Evolutionary conservation across 768 basidiomycete species (phyloP).

Genomic region (Favolaschia claudopus): DNA sequence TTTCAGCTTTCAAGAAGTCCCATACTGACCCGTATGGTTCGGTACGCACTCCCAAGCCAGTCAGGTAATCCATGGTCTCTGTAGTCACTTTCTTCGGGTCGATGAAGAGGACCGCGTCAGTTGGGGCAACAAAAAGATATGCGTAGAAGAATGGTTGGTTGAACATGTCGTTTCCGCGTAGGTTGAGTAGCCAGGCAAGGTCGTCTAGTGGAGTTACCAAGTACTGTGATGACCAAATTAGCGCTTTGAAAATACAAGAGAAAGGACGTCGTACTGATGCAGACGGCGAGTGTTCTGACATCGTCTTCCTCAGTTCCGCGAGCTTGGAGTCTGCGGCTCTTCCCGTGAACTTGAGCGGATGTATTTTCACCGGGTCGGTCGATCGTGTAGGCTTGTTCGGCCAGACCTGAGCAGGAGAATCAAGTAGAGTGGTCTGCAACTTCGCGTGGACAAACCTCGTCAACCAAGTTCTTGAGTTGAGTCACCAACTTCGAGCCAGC

Average conservation of each 20-base stretch:
- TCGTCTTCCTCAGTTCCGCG: slow-evolving; percentile 54
- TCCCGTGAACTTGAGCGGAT: slow-evolving; percentile 55
- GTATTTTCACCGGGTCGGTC: slow-evolving; percentile 54
- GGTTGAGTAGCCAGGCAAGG: slow-evolving; percentile 75
- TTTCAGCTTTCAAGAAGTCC: slow-evolving; percentile 52
- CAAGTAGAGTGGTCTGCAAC: neutral
- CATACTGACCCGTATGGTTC: slow-evolving; percentile 62
- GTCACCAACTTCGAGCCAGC: slow-evolving; percentile 55
- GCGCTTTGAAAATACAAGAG: slow-evolving; percentile 46
- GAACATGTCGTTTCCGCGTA: slow-evolving; percentile 76
- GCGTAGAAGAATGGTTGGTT: slow-evolving; percentile 75
- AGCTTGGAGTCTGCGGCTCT: slow-evolving; percentile 60
- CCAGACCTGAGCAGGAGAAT: slow-evolving; percentile 43
- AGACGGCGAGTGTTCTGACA: slow-evolving; percentile 47
- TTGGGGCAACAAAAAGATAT: slow-evolving; percentile 64
- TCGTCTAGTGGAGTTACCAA: slow-evolving; percentile 77
- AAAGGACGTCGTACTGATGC: slow-evolving; percentile 49
- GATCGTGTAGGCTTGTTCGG: slow-evolving; percentile 58
- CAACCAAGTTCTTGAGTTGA: slow-evolving; percentile 65
- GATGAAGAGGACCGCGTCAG: slow-evolving; percentile 59
- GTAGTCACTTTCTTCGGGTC: slow-evolving; percentile 55
- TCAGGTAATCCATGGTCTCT: slow-evolving; percentile 42
- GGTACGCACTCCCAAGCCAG: slow-evolving; percentile 56
- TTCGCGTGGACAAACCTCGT: slow-evolving; percentile 41
- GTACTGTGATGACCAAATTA: slow-evolving; percentile 48